These are phyloP conservation scores for Rhododendron molle DNA, from an alignment of 148 eudicot species.

Conservation along the genomic window DNA sequence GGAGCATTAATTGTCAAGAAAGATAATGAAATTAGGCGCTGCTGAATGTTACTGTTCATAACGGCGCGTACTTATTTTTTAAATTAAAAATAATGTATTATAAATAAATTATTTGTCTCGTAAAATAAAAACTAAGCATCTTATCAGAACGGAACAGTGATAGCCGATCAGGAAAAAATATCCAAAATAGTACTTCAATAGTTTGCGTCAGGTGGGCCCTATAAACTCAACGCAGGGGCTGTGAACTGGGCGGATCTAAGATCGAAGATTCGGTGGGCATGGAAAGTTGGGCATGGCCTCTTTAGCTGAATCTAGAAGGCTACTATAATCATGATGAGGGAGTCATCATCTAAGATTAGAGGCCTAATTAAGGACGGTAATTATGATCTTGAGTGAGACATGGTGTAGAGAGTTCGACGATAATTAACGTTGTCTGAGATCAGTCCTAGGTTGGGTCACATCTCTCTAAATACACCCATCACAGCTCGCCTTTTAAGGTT, in stretches of 20 bases:
- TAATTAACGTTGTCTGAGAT: background rate
- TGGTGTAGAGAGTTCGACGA: background rate
- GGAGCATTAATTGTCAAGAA: too few relatives aligned
- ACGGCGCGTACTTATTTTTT: too few relatives aligned
- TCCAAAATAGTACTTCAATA: too few relatives aligned
- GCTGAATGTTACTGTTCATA: too few relatives aligned
- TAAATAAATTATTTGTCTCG: accelerated
- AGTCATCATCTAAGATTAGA: background rate
- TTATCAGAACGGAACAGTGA: accelerated
- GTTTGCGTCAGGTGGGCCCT: too few relatives aligned
- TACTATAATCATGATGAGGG: background rate
- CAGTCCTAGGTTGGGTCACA: background rate
- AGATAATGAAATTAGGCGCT: too few relatives aligned
- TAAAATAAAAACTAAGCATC: too few relatives aligned
- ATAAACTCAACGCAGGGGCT: too few relatives aligned
- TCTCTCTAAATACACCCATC: background rate
- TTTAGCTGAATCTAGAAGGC: background rate
- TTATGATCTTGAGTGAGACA: background rate
- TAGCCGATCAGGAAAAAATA: too few relatives aligned
- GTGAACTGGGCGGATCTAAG: background rate
- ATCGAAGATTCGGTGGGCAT: too few relatives aligned
- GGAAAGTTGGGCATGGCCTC: too few relatives aligned
- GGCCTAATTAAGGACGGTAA: background rate
- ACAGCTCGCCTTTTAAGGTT: background rate
- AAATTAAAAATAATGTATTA: too few relatives aligned